Base-by-base conservation (phyloP, 2,329 filamentous ascomycete genomes). In the Dactylella cylindrospora region DNA sequence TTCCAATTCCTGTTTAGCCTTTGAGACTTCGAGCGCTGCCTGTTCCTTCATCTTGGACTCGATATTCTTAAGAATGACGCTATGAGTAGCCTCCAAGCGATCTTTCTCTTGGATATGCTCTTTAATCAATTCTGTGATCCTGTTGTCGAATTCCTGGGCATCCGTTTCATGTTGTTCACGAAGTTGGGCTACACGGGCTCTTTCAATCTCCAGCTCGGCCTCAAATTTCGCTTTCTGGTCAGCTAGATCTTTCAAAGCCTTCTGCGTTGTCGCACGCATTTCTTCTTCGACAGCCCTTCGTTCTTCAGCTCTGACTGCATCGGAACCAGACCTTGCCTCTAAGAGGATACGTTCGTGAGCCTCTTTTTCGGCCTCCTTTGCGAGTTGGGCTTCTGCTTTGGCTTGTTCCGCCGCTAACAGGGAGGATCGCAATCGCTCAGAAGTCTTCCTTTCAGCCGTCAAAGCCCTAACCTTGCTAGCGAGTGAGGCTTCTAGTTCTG, bases 401-500 rank as follows among this genome's bases (percentile, higher is more conserved):
- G 47, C 40, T 12, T 49, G 47, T 43, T 61, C 55, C 4, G n/a
- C 35, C 2, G 36, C 36, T 17, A 10, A 32, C 10, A 61, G 19
- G 6, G 55, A 53, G 7, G 55, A 35, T 15, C 55, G 40, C 10
- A 61, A 19, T 26, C 55, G 40, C 31, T 61, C 55, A 2, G 55
- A 61, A 6, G 55, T 61, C 28, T 61, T 61, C 5, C 55, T 47
- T 15, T 61, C 55, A 8, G 55, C 28, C 3, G 55, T 36, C 19
- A 61, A 23, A 2, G 55, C 55, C 19, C 55, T 35, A n/a, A 61
- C 35, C 28, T 61, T 61, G 17, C 47, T 44, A 7, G 55, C 50
- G 12, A 61, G 55, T 6, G 55, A 53, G 3, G 55, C 43, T 23
- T 61, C 55, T 3, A 61, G 47, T 15, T 61, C 55, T 7, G 55